Base-by-base conservation (phyloP, 768 basidiomycete species). In the Tricholoma saponaceum region DNA sequence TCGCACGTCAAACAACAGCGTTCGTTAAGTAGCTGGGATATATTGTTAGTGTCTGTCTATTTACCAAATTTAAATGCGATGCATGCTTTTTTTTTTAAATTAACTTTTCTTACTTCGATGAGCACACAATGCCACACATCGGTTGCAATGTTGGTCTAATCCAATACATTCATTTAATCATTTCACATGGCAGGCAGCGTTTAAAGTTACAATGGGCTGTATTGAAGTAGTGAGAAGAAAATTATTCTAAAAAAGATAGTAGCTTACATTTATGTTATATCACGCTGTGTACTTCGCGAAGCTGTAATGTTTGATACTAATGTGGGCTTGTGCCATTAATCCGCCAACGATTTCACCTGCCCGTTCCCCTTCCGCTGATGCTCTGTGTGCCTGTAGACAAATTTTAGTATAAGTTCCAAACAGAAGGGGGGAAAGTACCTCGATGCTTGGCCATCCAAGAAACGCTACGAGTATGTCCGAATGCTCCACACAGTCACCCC, bases 371-470 rank as follows among this genome's bases (percentile, higher is more conserved):
- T 26, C 12, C 8, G 14, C 41, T 30, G 53, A 30, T 7, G n/a
- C 10, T 12, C 0, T 3, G 44, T 54, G 53, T 7, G 53, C 53
- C 53, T 54, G 39, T 16, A 10, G 3, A 26, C 14, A 2, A 10
- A 30, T 5, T 30, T 50, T n/a, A 50, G 47, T 18, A n/a, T n/a
- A 18, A 4, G 7, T 28, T 28, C 6, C 47, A 30, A 30, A 28
- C 16, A 0, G 47, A 18, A 18, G 28, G 28, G 26, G n/a, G 14
- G 23, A 9, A 60, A 66, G 52, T 30, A 71, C 75, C 52, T 71
- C 33, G 5, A 73, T 70, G 16, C 58, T 74, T 51, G 72, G 67
- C 75, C 75, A 76, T 10, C 75, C 75, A 32, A 76, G 60, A 25
- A 74, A 62, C 16, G 60, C 43, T 23, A 66, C 46, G 50, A 55